A percentile compares a stretch with the other conserved stretches of the same genome.
These are phyloP conservation scores for Aegilops sharonensis DNA, from an alignment of 176 grass and related monocot genomes.

Conservation along the genomic window DNA sequence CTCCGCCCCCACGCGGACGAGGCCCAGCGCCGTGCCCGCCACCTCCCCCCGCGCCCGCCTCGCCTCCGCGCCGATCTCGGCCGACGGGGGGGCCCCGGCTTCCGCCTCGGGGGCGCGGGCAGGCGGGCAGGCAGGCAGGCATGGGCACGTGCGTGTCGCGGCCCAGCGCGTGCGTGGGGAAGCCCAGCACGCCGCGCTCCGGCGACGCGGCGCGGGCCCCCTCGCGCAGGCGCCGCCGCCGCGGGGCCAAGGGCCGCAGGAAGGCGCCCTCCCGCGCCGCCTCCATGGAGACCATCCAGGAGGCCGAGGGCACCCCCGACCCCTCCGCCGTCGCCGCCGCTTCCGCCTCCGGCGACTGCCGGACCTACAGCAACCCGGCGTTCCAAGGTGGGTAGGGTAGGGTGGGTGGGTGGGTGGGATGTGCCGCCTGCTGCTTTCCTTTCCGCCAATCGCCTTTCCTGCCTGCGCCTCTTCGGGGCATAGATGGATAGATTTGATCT, in stretches of 20 bases:
- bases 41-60: not conserved
- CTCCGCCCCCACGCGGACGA: not conserved
- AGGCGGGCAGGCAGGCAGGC: too few species aligned
- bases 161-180: constrained; percentile 56
- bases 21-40: not conserved
- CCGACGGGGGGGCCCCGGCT: not conserved
- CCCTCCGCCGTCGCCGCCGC: not conserved
- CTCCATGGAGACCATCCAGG: constrained; percentile 90
- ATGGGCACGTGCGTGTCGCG: constrained; percentile 66
- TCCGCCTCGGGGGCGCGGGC: not conserved
- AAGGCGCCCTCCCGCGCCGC: constrained; percentile 54
- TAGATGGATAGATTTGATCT: constrained; percentile 32
- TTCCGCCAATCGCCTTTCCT: not conserved
- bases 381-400: constrained; percentile 41
- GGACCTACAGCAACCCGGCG: constrained; percentile 52
- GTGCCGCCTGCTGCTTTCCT: not conserved
- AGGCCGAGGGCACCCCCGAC: constrained; percentile 46
- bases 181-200: constrained; percentile 51
- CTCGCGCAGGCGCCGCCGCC: constrained; percentile 8
- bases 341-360: constrained; percentile 28
- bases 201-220: constrained; percentile 17
- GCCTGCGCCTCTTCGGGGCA: not conserved
- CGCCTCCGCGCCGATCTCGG: constrained; percentile 4
- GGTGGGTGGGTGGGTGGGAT: not conserved
- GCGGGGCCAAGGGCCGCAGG: constrained; percentile 1